Base-by-base conservation (phyloP, 2,329 filamentous ascomycete genomes). In the Emergomyces pasteurianus region DNA sequence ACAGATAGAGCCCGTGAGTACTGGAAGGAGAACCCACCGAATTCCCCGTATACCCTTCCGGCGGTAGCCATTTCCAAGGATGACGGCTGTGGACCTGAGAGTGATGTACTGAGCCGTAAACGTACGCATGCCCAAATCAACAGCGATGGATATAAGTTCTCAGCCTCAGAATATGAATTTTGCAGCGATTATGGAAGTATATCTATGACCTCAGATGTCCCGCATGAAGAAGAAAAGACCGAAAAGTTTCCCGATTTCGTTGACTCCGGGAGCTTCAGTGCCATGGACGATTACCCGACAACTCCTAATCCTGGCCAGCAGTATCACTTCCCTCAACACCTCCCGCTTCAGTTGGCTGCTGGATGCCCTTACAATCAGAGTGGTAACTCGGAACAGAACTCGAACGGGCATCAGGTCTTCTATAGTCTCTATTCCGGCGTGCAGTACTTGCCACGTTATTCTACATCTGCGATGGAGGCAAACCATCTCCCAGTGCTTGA, bases 21-120 rank as follows among this genome's bases (percentile, higher is more conserved):
- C 43, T 61, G 60, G 55, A n/a, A n/a, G 16, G 28, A 28, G n/a
- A 36, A 43, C 14, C 60, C 60, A 9, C 60, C 60, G 4, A 52
- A 16, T 46, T 47, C 36, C 43, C 55, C 54, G 18, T 61, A 58
- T 46, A 53, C 60, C 10, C 52, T 47, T 28, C 60, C 60, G 23
- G 16, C 26, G 28, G 42, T 46, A 26, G 53, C 34, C 34, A 9
- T 9, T 2, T 42, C 12, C 18, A 36, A 38, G 6, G 7, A 21
- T 31, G 54, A 31, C 14, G 40, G 26, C 28, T 12, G 40, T 18
- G 16, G 7, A 31, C 31, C 40, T 23, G 54, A 46, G 40, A 46
- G 26, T 3, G n/a, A 54, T 38, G 38, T 36, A 4, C n/a, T 23
- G 34, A 3, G 18, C 12, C 8, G 10, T 3, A 38, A 54, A 16